Evolutionary conservation across 805 yeast genomes (phyloP).

Genomic region (Scheffersomyces lignosus): DNA sequence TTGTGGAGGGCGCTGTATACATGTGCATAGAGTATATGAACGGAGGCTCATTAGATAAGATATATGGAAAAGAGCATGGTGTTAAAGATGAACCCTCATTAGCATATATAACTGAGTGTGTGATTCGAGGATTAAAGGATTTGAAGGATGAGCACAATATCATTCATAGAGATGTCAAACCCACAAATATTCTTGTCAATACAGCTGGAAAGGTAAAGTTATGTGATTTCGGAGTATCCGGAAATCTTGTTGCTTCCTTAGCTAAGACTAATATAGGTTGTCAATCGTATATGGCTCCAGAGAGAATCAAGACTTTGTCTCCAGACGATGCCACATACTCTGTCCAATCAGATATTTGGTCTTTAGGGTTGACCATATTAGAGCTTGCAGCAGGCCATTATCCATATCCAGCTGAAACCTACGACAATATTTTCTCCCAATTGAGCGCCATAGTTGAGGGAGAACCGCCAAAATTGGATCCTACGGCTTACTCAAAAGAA

Average conservation of each 20-base stretch:
- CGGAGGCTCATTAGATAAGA: slow-evolving; percentile 89
- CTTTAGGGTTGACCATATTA: slow-evolving; percentile 79
- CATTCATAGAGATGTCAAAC: slow-evolving; percentile 95
- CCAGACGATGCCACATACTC: slow-evolving; percentile 83
- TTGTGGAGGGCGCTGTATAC: slow-evolving; percentile 96
- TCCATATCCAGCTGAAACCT: slow-evolving; percentile 97
- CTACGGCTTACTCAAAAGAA: slow-evolving; percentile 53
- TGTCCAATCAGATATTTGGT: slow-evolving; percentile 95
- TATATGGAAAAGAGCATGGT: slow-evolving; percentile 65
- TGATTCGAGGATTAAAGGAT: slow-evolving; percentile 76
- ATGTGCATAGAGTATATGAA: slow-evolving; percentile 99
- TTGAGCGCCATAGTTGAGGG: slow-evolving; percentile 81
- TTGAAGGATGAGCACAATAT: slow-evolving; percentile 89
- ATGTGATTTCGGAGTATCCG: slow-evolving; percentile 96
- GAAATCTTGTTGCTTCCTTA: slow-evolving; percentile 89
- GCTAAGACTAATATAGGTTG: slow-evolving; percentile 97
- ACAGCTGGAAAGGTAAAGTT: slow-evolving; percentile 83
- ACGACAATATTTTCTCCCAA: slow-evolving; percentile 86
- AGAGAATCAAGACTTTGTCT: slow-evolving; percentile 73
- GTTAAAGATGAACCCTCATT: slow-evolving; percentile 72
- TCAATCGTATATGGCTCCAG: slow-evolving; percentile 99
- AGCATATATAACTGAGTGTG: slow-evolving; percentile 77
- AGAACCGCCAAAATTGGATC: slow-evolving; percentile 26
- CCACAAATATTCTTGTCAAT: slow-evolving; percentile 86
- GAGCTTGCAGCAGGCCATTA: slow-evolving; percentile 90